These are phyloP conservation scores for Sugiyamaella castrensis DNA, from an alignment of 1,139 yeast genomes.

Conservation along the genomic window DNA sequence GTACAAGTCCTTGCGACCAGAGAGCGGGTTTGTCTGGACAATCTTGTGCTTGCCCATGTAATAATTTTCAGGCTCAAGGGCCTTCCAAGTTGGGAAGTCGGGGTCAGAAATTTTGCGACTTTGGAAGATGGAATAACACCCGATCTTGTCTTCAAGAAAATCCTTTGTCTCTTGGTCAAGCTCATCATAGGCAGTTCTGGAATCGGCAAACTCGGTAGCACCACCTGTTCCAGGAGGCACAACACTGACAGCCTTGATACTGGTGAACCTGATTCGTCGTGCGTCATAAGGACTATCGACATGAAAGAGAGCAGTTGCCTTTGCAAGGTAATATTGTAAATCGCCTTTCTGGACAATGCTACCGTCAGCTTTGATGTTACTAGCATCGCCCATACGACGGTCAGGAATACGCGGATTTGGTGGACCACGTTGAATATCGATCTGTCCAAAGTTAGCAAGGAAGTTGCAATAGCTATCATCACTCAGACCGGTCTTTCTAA, in stretches of 20 bases:
- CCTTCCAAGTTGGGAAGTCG: slow-evolving; percentile 6
- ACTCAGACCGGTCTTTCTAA: slow-evolving; percentile 4
- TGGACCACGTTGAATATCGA: slow-evolving; percentile 7
- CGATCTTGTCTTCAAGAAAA: slow-evolving; percentile 3
- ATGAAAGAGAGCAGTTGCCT: slow-evolving; percentile 8
- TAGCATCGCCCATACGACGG: slow-evolving; percentile 2
- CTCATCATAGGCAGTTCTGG: slow-evolving; percentile 8
- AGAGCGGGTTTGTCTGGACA: slow-evolving; percentile 1
- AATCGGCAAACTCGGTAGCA: slow-evolving; percentile 6
- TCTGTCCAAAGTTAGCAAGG: slow-evolving; percentile 5
- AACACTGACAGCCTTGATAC: slow-evolving; percentile 5
- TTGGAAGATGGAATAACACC: slow-evolving; percentile 8
- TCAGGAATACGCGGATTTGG: slow-evolving; percentile 4
- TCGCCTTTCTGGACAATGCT: slow-evolving; percentile 7
- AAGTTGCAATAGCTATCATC: slow-evolving; percentile 7
- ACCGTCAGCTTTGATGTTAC: slow-evolving; percentile 8
- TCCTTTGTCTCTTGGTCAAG: slow-evolving; percentile 4
- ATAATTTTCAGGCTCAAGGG: slow-evolving; percentile 8
- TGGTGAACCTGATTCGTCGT: slow-evolving; percentile 6
- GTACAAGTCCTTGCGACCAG: slow-evolving; percentile 6
- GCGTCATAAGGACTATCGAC: slow-evolving; percentile 10
- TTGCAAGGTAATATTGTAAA: slow-evolving; percentile 6
- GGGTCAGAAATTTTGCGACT: slow-evolving; percentile 4
- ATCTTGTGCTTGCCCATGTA: slow-evolving; percentile 7
- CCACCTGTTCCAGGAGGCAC: slow-evolving; percentile 5